Percentiles rank a stretch among this genome's conserved stretches.
Conservation (phyloP, 352 stramenopile genomes). For the Globisporangium mamillatum region DNA sequence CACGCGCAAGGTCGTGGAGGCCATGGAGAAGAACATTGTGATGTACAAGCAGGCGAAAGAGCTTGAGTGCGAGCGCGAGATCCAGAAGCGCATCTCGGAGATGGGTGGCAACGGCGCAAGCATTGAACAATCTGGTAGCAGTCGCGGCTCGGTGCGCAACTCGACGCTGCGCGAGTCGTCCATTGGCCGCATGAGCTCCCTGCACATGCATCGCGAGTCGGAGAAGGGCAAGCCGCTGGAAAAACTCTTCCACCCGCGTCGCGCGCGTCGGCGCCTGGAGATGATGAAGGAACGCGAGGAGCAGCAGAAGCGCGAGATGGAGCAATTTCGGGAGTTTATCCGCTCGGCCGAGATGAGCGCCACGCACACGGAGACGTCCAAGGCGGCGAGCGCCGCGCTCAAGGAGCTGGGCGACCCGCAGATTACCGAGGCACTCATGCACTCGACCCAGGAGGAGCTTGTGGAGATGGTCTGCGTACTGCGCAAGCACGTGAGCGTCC, state of each 20-base stretch:
- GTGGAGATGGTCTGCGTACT: slow-evolving; percentile 70
- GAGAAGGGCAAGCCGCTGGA: slow-evolving; percentile 61
- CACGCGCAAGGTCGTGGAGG: slow-evolving; percentile 63
- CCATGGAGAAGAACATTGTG: slow-evolving; percentile 82
- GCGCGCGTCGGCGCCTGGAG: slow-evolving; percentile 59
- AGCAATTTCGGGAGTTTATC: slow-evolving; percentile 87
- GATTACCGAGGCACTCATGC: slow-evolving; percentile 48
- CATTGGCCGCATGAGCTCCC: slow-evolving; percentile 17
- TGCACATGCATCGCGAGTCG: slow-evolving; percentile 25
- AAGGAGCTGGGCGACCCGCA: slow-evolving; percentile 47
- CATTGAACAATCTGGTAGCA: slow-evolving; percentile 2
- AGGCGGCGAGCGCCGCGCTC: slow-evolving; percentile 29
- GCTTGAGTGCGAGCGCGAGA: slow-evolving; percentile 73
- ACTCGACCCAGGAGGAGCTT: slow-evolving; percentile 51
- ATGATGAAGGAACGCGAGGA: slow-evolving; percentile 68
- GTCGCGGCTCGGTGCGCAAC: slow-evolving; percentile 16
- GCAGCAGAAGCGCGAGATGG: slow-evolving; percentile 78
- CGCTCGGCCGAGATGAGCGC: slow-evolving; percentile 52
- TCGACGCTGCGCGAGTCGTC: slow-evolving; percentile 41
- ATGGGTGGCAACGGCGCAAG: slow-evolving; percentile 15
- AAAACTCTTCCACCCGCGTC: slow-evolving; percentile 72
- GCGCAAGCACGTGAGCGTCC: slow-evolving; percentile 63
- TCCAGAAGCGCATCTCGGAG: slow-evolving; percentile 67
- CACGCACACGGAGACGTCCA: slow-evolving; percentile 18
- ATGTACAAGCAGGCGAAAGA: slow-evolving; percentile 87